phyloP scores from a whole-genome alignment of 805 yeast genomes.

The Pichia ethanolica region DNA sequence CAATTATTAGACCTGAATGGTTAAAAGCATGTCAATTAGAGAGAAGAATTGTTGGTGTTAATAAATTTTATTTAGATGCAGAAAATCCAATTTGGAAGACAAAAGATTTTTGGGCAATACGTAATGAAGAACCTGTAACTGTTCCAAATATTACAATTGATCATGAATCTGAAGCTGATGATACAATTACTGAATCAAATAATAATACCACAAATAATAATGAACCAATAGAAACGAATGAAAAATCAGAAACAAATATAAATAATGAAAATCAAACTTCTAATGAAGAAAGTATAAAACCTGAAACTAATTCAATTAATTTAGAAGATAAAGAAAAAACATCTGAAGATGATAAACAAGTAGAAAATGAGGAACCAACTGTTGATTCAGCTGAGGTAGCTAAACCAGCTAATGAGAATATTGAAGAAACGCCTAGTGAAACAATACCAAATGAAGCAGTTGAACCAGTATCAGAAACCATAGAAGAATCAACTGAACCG shows the following conservation, averaged over 20 bases:
- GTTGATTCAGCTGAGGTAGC: too few species aligned
- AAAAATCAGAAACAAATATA: not conserved
- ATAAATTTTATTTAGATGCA: conserved; percentile 69
- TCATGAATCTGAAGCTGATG: not conserved
- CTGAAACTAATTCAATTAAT: too few species aligned
- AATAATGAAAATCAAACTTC: not conserved
- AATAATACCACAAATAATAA: not conserved
- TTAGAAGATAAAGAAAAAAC: not conserved
- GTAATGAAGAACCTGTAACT: not conserved
- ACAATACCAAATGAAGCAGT: too few species aligned
- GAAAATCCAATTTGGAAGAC: conserved; percentile 35
- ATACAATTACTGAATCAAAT: not conserved
- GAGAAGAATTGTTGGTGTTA: conserved; percentile 85
- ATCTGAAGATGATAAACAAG: too few species aligned
- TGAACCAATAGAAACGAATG: too few species aligned
- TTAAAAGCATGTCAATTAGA: conserved; percentile 87
- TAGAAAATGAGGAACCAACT: too few species aligned
- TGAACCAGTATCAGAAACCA: not conserved
- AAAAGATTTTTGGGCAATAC: conserved; percentile 34
- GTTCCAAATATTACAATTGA: not conserved
- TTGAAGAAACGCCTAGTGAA: too few species aligned
- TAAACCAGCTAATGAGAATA: too few species aligned
- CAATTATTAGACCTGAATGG: conserved; percentile 96
- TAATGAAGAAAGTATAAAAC: too few species aligned
- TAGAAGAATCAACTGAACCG: conserved; percentile 3